These are phyloP conservation scores for Beta vulgaris DNA, from an alignment of 148 eudicot genomes.

Conservation along the genomic window DNA sequence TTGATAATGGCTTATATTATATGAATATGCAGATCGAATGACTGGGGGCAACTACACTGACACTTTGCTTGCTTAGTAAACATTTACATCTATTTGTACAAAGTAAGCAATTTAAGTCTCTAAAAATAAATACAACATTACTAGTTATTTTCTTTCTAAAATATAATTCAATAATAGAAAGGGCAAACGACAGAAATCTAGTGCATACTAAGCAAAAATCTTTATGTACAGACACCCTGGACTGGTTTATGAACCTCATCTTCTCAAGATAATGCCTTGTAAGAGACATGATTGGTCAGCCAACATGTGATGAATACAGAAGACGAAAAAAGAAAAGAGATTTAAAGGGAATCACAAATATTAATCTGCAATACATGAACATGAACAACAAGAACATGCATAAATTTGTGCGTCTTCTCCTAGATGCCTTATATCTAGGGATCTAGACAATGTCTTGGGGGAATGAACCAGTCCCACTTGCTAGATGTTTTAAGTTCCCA, in stretches of 20 bases:
- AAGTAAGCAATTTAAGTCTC: no score
- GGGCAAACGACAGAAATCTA: slow-evolving; percentile 1
- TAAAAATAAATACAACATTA: no score
- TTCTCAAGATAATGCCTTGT: slow-evolving; percentile 1
- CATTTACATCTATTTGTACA: no score
- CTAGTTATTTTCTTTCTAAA: no score
- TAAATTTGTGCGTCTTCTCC: background rate
- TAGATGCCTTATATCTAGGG: slow-evolving; percentile 16
- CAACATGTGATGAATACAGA: slow-evolving; percentile 12
- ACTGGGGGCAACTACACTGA: no score
- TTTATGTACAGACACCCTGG: slow-evolving; percentile 15
- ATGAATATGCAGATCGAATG: no score
- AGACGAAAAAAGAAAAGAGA: background rate
- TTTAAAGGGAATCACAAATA: background rate
- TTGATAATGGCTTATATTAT: no score
- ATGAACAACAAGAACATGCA: background rate
- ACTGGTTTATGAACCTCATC: slow-evolving; percentile 11
- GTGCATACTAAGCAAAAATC: slow-evolving; percentile 1
- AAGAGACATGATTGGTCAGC: slow-evolving; percentile 15
- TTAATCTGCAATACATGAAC: background rate
- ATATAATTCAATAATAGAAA: slow-evolving; percentile 2
- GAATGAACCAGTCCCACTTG: slow-evolving; percentile 15
- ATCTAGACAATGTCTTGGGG: slow-evolving; percentile 18
- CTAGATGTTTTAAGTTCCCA: background rate
- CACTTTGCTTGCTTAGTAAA: no score